phyloP scores from a whole-genome alignment of 1,284 basidiomycete genomes.

The Melampsora americana region DNA sequence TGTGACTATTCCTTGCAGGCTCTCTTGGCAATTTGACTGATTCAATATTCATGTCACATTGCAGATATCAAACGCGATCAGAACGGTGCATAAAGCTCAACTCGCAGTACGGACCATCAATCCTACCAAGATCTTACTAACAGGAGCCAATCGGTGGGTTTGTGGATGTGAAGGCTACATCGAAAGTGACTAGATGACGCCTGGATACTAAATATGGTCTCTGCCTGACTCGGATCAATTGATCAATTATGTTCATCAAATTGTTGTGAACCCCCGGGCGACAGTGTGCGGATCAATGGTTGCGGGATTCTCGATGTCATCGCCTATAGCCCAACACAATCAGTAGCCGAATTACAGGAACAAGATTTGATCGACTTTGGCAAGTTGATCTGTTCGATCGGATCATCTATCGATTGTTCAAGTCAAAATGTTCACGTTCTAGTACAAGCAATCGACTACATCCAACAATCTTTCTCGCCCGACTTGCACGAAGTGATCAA shows the following conservation, averaged over 20 bases:
- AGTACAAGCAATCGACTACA: slow-evolving; percentile 72
- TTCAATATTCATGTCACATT: not conserved
- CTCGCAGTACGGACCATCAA: slow-evolving; percentile 81
- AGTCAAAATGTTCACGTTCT: slow-evolving; percentile 58
- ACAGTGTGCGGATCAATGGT: slow-evolving; percentile 73
- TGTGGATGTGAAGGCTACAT: not conserved
- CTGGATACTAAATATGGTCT: slow-evolving; percentile 1
- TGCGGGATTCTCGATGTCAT: slow-evolving; percentile 82
- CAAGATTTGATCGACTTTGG: slow-evolving; percentile 87
- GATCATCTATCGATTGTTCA: slow-evolving; percentile 53
- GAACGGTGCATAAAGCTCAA: slow-evolving; percentile 75
- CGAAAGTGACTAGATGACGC: not conserved
- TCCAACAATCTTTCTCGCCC: slow-evolving; percentile 70
- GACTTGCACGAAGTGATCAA: slow-evolving; percentile 78
- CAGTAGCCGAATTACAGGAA: slow-evolving; percentile 64
- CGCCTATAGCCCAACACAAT: slow-evolving; percentile 67
- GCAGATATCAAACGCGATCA: slow-evolving; percentile 74
- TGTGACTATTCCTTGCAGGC: not conserved
- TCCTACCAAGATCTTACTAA: slow-evolving; percentile 80
- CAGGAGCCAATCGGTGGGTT: slow-evolving; percentile 76
- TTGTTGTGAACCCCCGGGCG: not conserved
- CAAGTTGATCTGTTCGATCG: slow-evolving; percentile 74
- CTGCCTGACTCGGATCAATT: slow-evolving; percentile 20
- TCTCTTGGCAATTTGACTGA: not conserved
- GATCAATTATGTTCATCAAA: slow-evolving; percentile 44